Conservation (phyloP, 768 basidiomycete species). For the Strobilomyces echinocephalus region DNA sequence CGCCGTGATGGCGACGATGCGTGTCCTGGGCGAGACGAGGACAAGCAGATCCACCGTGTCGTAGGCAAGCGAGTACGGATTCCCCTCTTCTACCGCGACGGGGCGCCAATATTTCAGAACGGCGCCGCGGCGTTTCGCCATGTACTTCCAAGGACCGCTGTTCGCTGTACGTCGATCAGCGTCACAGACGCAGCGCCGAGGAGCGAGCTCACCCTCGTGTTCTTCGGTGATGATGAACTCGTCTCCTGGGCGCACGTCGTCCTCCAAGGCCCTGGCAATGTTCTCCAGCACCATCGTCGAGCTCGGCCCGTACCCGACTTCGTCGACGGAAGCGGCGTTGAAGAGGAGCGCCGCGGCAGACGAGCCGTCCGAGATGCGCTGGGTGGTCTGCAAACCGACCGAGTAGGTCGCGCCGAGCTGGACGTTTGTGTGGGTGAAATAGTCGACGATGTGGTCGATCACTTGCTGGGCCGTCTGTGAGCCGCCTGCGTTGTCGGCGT, state of each 20-base stretch:
- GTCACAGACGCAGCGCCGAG: not conserved
- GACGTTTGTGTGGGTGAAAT: conserved; percentile 66
- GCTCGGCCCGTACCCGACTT: conserved; percentile 64
- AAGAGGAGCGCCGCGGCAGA: conserved; percentile 54
- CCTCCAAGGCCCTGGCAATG: conserved; percentile 57
- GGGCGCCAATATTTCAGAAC: conserved; percentile 58
- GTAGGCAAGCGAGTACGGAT: conserved; percentile 62
- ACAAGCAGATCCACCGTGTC: conserved; percentile 54
- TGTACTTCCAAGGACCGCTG: conserved; percentile 69
- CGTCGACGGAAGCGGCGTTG: conserved; percentile 56
- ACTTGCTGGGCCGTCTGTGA: conserved; percentile 57
- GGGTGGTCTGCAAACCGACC: conserved; percentile 48
- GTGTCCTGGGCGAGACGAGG: conserved; percentile 60
- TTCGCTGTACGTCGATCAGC: conserved; percentile 47
- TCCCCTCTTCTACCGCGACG: conserved; percentile 43
- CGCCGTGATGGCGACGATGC: conserved; percentile 68
- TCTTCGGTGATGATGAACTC: conserved; percentile 78
- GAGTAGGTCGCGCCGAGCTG: conserved; percentile 72
- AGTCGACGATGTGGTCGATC: conserved; percentile 59
- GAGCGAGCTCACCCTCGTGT: conserved; percentile 57
- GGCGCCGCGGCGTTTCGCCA: conserved; percentile 54
- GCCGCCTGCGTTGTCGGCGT: conserved; percentile 74
- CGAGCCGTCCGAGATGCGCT: conserved; percentile 48
- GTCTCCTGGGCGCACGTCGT: conserved; percentile 51
- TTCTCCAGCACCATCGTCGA: conserved; percentile 70